A percentile compares a stretch with the other conserved stretches of the same genome.
Evolutionary conservation across 352 stramenopile genomes (phyloP).

Genomic region (Peronospora farinosa): DNA sequence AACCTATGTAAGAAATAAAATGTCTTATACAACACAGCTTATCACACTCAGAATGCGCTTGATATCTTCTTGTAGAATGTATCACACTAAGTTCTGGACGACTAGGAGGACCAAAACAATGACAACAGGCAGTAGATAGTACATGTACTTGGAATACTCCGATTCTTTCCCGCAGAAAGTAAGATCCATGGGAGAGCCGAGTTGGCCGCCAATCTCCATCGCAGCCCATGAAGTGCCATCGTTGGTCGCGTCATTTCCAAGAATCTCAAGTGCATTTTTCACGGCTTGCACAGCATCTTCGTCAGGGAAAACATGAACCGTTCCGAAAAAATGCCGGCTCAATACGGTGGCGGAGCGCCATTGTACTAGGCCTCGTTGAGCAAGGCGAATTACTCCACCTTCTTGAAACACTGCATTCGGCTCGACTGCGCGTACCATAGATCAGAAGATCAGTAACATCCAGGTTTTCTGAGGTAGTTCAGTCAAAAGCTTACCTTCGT

Average conservation of each 20-base stretch:
- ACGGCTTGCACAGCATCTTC: conserved; percentile 36
- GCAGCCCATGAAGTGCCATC: conserved; percentile 16
- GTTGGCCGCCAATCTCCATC: conserved; percentile 23
- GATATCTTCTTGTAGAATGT: conserved; percentile 8
- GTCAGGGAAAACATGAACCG: conserved; percentile 41
- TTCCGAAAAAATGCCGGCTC: conserved; percentile 33
- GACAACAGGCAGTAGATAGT: conserved; percentile 26
- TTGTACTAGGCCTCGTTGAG: conserved; percentile 37
- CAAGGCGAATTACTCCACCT: conserved; percentile 35
- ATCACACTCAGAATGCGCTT: neutral
- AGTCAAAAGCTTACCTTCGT: conserved; percentile 18
- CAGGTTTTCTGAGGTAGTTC: conserved; percentile 9
- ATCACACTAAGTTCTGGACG: conserved; percentile 14
- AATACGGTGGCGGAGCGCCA: conserved; percentile 26
- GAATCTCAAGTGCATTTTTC: conserved; percentile 57
- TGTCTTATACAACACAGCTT: conserved; percentile 18
- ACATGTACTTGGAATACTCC: conserved; percentile 18
- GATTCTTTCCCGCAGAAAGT: conserved; percentile 12
- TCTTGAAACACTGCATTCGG: conserved; percentile 28
- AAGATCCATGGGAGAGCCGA: conserved; percentile 12
- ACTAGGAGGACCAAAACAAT: conserved; percentile 37
- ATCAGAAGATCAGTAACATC: conserved; percentile 17
- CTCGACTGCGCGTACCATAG: conserved; percentile 20
- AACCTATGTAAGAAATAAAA: conserved; percentile 13
- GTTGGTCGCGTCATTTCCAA: conserved; percentile 23